phyloP scores from a whole-genome alignment of 257 asterid genomes.

The Nicotiana noctiflora region DNA sequence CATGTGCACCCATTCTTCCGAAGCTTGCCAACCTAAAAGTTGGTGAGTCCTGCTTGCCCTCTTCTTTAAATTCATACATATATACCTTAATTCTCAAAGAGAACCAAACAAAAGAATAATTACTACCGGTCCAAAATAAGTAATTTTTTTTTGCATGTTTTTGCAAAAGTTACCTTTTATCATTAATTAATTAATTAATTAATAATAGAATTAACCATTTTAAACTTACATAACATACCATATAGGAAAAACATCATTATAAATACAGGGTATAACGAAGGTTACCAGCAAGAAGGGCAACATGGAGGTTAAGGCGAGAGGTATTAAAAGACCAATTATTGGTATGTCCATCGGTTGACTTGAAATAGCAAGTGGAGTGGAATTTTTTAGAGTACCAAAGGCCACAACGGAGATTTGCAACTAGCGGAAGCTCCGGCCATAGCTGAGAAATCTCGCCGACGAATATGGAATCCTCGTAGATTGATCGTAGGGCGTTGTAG shows the following conservation, averaged over 20 bases:
- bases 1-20: too few species aligned
- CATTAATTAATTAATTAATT: too few species aligned
- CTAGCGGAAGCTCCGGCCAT: conserved; percentile 85
- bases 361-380: conserved; percentile 72
- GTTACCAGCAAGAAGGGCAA: conserved; percentile 77
- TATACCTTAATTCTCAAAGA: background rate
- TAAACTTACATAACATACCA: too few species aligned
- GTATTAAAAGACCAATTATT: conserved; percentile 81
- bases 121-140: too few species aligned
- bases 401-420: conserved; percentile 97
- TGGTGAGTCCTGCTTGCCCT: too few species aligned
- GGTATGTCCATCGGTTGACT: conserved; percentile 97
- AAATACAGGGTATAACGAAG: background rate
- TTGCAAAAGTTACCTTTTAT: too few species aligned
- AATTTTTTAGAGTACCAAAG: conserved; percentile 76
- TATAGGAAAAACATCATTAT: too few species aligned
- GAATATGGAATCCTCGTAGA: conserved; percentile 88
- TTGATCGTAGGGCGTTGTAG: conserved; percentile 83
- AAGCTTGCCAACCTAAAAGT: too few species aligned
- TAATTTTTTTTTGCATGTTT: too few species aligned
- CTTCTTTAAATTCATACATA: background rate
- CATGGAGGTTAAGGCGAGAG: conserved; percentile 88
- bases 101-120: background rate
- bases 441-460: conserved; percentile 79
- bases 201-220: too few species aligned